These are phyloP conservation scores for Coemansia sp. DNA, from an alignment of 192 early-diverging fungal species.

Conservation along the genomic window DNA sequence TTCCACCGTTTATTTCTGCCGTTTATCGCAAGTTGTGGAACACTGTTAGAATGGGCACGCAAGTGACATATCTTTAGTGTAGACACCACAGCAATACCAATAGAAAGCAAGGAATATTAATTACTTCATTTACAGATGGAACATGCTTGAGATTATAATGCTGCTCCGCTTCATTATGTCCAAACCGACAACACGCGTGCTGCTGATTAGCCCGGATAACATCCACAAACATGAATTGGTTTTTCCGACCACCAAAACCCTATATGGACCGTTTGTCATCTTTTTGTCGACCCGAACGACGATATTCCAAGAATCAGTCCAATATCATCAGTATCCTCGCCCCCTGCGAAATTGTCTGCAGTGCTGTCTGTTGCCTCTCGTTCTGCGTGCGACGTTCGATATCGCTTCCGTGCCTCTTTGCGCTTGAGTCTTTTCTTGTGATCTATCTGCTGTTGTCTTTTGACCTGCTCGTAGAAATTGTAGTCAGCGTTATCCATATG, in stretches of 20 bases:
- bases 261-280: background rate
- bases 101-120: too few relatives aligned
- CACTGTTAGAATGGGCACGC: slow-evolving; percentile 50
- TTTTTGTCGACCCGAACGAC: slow-evolving; percentile 39
- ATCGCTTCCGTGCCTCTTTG: slow-evolving; percentile 53
- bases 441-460: slow-evolving; percentile 65
- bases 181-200: background rate
- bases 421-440: slow-evolving; percentile 49
- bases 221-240: too few relatives aligned
- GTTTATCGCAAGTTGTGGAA: slow-evolving; percentile 40
- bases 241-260: background rate
- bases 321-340: slow-evolving; percentile 63
- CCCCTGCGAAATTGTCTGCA: slow-evolving; percentile 12
- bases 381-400: slow-evolving; percentile 52
- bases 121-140: too few relatives aligned
- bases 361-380: slow-evolving; percentile 26
- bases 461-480: slow-evolving; percentile 65
- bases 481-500: slow-evolving; percentile 26
- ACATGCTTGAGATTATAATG: too few relatives aligned
- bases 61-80: slow-evolving; percentile 44
- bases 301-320: slow-evolving; percentile 74
- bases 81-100: too few relatives aligned
- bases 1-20: slow-evolving; percentile 30
- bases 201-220: too few relatives aligned
- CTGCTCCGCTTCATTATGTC: background rate